phyloP scores from a whole-genome alignment of 495 filamentous ascomycete species.

The Neurospora sublineolata region DNA sequence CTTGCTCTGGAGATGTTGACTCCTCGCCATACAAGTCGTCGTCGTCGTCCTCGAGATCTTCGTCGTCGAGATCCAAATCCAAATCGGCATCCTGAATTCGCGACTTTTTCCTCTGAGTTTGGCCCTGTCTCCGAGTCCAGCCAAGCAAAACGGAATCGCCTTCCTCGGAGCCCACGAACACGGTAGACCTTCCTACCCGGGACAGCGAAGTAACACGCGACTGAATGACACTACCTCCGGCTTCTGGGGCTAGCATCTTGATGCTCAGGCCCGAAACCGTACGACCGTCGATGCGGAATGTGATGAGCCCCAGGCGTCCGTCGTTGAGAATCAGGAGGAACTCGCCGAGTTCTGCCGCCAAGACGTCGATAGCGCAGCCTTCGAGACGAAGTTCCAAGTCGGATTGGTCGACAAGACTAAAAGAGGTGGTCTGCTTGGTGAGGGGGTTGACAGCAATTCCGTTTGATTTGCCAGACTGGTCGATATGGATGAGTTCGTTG shows the following conservation, averaged over 20 bases:
- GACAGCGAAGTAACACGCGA: conserved; percentile 58
- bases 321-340: conserved; percentile 71
- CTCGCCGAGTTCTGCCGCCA: conserved; percentile 65
- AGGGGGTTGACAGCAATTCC: conserved; percentile 93
- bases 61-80: conserved; percentile 44
- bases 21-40: conserved; percentile 66
- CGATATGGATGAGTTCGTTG: conserved; percentile 90
- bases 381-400: conserved; percentile 72
- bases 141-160: conserved; percentile 72
- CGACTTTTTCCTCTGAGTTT: conserved; percentile 40
- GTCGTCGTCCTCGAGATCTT: conserved; percentile 36
- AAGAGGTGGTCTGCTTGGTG: conserved; percentile 64
- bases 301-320: conserved; percentile 63
- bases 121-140: conserved; percentile 52
- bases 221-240: conserved; percentile 49
- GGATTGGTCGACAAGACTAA: conserved; percentile 73
- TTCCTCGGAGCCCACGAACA: conserved; percentile 80
- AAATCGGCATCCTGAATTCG: conserved; percentile 36
- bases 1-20: conserved; percentile 14
- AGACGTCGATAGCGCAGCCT: conserved; percentile 63
- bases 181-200: conserved; percentile 50
- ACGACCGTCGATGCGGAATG: conserved; percentile 81
- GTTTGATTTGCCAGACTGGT: conserved; percentile 87
- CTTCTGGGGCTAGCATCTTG: conserved; percentile 44
- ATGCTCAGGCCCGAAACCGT: conserved; percentile 79